phyloP scores from a whole-genome alignment of 371 early-diverging fungal genomes.

The Apophysomyces trapeziformis region DNA sequence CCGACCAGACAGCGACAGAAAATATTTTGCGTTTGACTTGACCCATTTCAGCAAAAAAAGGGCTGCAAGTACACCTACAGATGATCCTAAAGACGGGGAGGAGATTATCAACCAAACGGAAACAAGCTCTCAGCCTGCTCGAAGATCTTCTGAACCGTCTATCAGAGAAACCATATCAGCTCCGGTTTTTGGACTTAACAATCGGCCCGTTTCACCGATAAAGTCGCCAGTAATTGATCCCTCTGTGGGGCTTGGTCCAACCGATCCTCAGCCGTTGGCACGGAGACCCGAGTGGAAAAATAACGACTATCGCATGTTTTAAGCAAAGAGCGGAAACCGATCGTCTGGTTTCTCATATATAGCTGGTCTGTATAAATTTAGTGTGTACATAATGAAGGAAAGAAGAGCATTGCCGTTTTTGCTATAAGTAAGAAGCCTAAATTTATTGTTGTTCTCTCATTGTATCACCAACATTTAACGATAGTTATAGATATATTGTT shows the following conservation, averaged over 20 bases:
- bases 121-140: neutral
- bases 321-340: neutral
- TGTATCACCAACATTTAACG: too few species aligned
- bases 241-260: neutral
- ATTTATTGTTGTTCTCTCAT: too few species aligned
- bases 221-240: neutral
- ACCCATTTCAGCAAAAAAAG: neutral
- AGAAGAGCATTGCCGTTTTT: too few species aligned
- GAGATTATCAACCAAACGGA: neutral
- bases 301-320: constrained; percentile 28
- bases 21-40: neutral
- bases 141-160: neutral
- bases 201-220: neutral
- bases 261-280: neutral
- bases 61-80: neutral
- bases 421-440: too few species aligned
- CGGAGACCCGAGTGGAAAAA: constrained; percentile 22
- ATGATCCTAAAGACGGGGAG: neutral
- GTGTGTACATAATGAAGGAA: too few species aligned
- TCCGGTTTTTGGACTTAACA: neutral
- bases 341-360: too few species aligned
- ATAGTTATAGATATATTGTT: too few species aligned
- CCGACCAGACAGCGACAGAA: neutral
- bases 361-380: too few species aligned
- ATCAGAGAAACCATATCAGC: neutral